Base-by-base conservation (phyloP, 1,139 yeast species). In the Candida tunisiensis region DNA sequence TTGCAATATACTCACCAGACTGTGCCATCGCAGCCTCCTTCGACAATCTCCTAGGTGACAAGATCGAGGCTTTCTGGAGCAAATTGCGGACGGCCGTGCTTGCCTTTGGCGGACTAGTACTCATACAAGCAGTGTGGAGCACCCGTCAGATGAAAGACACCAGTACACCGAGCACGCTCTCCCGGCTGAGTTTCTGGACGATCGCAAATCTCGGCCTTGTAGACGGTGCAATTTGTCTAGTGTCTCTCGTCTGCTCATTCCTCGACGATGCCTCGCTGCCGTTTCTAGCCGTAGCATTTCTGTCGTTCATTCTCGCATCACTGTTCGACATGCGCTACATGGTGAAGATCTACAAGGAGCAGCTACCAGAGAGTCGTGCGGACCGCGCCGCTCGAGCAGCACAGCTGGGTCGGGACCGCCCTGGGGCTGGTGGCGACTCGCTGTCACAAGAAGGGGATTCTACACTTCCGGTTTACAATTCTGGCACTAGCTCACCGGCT, bases 1-100 rank as follows among this genome's bases (percentile, higher is more conserved):
- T 75, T 5, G 37, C 79, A 15, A 35, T 80, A 12, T 83, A 78
- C 42, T 80, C 94, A 0, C 95, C 95, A 0, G 93, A 85, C 45
- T 85, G 96, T 55, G 93, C 85, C 0, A 45, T 74, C 3, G 48
- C 64, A 1, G 50, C 29, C 80, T 70, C 39, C 2, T 3, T 25
- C 3, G n/a, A 7, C 5, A 8, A 19, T 58, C 69, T 3, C 60
- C 57, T 27, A 54, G 62, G 60, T 27, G 51, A 65, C 19, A 60
- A 67, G 34, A 46, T 45, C n/a, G 57, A 13, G 38, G 65, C 12
- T n/a, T 25, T 12, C 19, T 11, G n/a, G 16, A 14, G 8, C 6
- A 23, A 45, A 6, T 36, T 42, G 15, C 34, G 52, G 11, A 23
- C 31, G 8, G 36, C 39, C 5, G 31, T 45, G 2, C 54, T 61